phyloP scores from a whole-genome alignment of 2,329 filamentous ascomycete species.

The Calonectria pseudoreteaudii region DNA sequence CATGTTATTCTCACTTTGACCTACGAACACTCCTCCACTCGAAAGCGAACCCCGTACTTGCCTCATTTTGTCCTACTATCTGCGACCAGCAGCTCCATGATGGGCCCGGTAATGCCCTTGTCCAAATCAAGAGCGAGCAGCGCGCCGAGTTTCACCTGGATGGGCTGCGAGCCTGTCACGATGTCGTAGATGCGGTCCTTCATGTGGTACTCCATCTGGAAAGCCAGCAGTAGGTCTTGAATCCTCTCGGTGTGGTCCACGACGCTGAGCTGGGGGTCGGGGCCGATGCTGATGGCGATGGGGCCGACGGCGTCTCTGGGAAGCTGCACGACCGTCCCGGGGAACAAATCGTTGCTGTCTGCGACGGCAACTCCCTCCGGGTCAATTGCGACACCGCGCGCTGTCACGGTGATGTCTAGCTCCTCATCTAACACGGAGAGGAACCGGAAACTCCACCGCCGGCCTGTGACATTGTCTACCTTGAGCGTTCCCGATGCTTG shows the following conservation, averaged over 20 bases:
- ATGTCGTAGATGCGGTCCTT: constrained; percentile 5
- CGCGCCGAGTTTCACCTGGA: background rate
- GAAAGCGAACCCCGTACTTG: too few relatives aligned
- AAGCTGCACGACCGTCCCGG: background rate
- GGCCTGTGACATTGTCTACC: background rate
- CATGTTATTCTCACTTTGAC: background rate
- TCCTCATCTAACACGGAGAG: background rate
- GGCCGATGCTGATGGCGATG: background rate
- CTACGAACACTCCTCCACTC: background rate
- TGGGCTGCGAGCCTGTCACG: background rate
- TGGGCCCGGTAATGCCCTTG: background rate
- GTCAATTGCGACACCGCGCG: background rate
- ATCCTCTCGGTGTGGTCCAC: background rate
- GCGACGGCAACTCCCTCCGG: background rate
- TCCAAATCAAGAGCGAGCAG: background rate
- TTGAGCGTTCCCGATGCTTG: background rate
- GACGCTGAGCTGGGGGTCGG: background rate
- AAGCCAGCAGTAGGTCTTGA: background rate
- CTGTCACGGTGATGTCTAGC: background rate
- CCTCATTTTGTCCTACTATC: background rate
- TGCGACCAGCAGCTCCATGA: constrained; percentile 1
- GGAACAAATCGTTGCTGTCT: background rate
- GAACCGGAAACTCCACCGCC: constrained; percentile 6
- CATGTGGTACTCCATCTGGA: constrained; percentile 4
- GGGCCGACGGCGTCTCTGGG: background rate